Percentiles rank a stretch among this genome's conserved stretches.
These are phyloP conservation scores for Penicillium tannophilum DNA, from an alignment of 495 filamentous ascomycete genomes.

Conservation along the genomic window DNA sequence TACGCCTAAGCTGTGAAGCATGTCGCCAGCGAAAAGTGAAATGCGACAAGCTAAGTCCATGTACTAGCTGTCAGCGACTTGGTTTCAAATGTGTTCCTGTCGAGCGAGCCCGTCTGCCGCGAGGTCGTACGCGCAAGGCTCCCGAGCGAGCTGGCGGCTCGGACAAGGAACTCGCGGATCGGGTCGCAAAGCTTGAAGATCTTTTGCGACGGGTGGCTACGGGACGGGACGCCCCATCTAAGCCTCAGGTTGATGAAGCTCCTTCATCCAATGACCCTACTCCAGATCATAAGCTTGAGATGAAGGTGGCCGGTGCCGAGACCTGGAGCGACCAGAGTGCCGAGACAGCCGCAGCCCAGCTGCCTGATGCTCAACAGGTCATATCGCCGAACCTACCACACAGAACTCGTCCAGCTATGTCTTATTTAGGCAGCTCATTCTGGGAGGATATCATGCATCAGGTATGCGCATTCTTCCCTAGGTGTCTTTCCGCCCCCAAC, in stretches of 20 bases:
- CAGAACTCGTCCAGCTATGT: constrained; percentile 18
- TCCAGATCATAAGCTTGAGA: constrained; percentile 10
- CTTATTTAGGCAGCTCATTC: constrained; percentile 33
- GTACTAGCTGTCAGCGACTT: constrained; percentile 67
- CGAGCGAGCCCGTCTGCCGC: constrained; percentile 37
- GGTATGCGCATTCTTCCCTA: constrained; percentile 16
- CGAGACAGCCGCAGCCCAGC: constrained; percentile 4
- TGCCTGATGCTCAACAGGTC: not conserved
- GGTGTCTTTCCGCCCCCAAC: not conserved
- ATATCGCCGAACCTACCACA: constrained; percentile 3
- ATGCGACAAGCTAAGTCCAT: constrained; percentile 75
- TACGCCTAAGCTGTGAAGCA: constrained; percentile 40
- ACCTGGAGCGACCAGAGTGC: constrained; percentile 13
- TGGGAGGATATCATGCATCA: constrained; percentile 39
- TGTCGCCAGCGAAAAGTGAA: constrained; percentile 79
- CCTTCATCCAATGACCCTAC: not conserved
- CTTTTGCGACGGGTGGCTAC: constrained; percentile 25
- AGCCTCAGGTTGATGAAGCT: not conserved
- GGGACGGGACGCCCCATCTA: constrained; percentile 13
- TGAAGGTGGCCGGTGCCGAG: constrained; percentile 11
- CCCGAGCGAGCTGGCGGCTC: constrained; percentile 18
- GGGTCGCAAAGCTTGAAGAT: constrained; percentile 34
- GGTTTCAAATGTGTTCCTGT: constrained; percentile 59
- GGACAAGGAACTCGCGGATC: constrained; percentile 28
- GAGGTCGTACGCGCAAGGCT: constrained; percentile 45